Evolutionary conservation across 768 basidiomycete genomes (phyloP), one percentile per base, ranked within the genome.

Genomic region (Gloeopeniophorella convolvens): DNA sequence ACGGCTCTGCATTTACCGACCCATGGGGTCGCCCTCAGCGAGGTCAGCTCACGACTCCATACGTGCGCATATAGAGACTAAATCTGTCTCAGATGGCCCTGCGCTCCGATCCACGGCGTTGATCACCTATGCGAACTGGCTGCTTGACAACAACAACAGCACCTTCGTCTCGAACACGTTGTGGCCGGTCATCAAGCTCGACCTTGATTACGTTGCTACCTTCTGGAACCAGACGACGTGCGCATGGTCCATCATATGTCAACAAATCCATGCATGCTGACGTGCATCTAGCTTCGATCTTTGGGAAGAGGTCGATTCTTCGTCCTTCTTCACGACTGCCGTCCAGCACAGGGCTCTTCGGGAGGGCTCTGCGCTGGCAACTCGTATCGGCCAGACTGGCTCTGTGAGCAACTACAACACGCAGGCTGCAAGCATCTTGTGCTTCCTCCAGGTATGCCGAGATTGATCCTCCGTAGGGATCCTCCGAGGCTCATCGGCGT

Each of bases 311-410:
- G 65, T 87, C 24, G 61, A 68, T 3, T 83, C 83, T 0, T 78
- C 79, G 16, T 88, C 85, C 3, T 92, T 88, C 73, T 91, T 87
- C 64, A 91, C 89, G 5, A 78, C 84, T 0, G 82, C 83, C 13
- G 53, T 51, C 32, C 89, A 89, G 57, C 85, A 89, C 60, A 79
- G 81, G 24, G 74, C 86, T 7, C 68, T 91, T 28, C 81, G 82
- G 21, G 74, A 85, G 62, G 88, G 88, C 18, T 72, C 79, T 4
- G 56, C 73, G 0, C 70, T 91, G 11, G 89, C 88, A 0, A 68
- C 67, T 8, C 63, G 68, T 21, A 70, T 88, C 24, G 79, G 79
- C 13, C 72, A 82, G 59, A 66, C 71, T 2, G 63, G 69, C 20
- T 62, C 65, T 13, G 74, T 72, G 5, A 63, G 60, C 27, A 65